Conservation (phyloP, 2,329 filamentous ascomycete genomes). For the Dactylellina parvicollis region DNA sequence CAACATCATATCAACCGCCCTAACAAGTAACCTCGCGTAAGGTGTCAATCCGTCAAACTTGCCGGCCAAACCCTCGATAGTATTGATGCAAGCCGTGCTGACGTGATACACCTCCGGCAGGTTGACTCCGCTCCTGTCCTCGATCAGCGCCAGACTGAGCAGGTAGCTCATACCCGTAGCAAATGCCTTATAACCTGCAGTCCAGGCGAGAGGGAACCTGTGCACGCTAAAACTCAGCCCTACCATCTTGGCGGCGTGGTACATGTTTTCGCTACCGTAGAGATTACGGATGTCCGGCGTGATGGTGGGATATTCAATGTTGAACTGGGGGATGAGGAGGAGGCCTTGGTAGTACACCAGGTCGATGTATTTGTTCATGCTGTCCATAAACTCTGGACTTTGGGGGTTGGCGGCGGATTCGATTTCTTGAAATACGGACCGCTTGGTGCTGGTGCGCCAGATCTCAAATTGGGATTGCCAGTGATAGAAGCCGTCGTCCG, state of each 20-base stretch:
- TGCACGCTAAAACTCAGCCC: conserved; percentile 47
- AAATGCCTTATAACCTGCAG: conserved; percentile 50
- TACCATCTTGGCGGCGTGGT: conserved; percentile 41
- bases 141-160: conserved; percentile 29
- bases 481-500: conserved; percentile 23
- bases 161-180: conserved; percentile 47
- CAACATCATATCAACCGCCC: conserved; percentile 48
- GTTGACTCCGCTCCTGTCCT: conserved; percentile 17
- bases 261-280: conserved; percentile 41
- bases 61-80: conserved; percentile 33
- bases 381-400: conserved; percentile 29
- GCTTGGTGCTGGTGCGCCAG: conserved; percentile 38
- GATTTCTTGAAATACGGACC: conserved; percentile 14
- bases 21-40: conserved; percentile 37
- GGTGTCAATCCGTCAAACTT: conserved; percentile 43
- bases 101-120: conserved; percentile 45
- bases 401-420: neutral
- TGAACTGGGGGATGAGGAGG: conserved; percentile 47
- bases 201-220: conserved; percentile 43
- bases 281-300: conserved; percentile 10
- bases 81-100: conserved; percentile 46
- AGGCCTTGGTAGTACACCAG: conserved; percentile 42
- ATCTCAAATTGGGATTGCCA: conserved; percentile 27
- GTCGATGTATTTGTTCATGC: conserved; percentile 48
- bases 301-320: conserved; percentile 37